Percentiles rank a stretch among this genome's conserved stretches.
Conservation (phyloP, 805 yeast genomes). For the Yarrowia porcina region DNA sequence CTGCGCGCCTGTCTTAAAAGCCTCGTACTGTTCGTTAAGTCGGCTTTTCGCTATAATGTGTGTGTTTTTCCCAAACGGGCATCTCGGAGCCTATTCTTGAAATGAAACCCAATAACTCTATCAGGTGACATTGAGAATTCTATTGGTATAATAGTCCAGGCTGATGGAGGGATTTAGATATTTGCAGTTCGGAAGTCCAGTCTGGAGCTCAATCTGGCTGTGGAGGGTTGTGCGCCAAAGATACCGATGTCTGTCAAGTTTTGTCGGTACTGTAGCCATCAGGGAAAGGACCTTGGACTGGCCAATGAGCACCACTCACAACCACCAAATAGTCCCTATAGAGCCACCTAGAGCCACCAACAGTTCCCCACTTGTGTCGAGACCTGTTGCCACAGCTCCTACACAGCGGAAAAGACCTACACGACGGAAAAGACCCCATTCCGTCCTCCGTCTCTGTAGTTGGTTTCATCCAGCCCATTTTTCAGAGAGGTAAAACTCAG, state of each 20-base stretch:
- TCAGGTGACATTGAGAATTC: background rate
- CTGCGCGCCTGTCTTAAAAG: background rate
- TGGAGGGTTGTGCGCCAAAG: too few species aligned
- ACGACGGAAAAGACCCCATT: too few species aligned
- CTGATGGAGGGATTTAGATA: too few species aligned
- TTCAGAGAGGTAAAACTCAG: background rate
- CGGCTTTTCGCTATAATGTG: slow-evolving; percentile 1
- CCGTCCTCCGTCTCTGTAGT: background rate
- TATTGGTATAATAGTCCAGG: background rate
- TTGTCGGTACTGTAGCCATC: too few species aligned
- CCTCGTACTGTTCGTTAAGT: slow-evolving; percentile 1
- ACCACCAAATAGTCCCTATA: background rate
- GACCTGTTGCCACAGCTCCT: too few species aligned
- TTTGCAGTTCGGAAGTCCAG: too few species aligned
- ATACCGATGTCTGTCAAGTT: too few species aligned
- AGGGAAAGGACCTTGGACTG: too few species aligned
- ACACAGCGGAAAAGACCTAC: too few species aligned
- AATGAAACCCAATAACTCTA: slow-evolving; percentile 3
- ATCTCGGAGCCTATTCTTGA: background rate
- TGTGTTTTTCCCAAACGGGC: background rate
- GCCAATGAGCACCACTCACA: background rate
- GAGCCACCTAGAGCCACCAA: background rate
- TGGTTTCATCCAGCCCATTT: too few species aligned
- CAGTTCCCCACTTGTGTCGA: background rate
- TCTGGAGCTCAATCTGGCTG: too few species aligned